These are phyloP conservation scores for Fusarium cicatricum DNA, from an alignment of 2,329 filamentous ascomycete genomes.

Conservation along the genomic window DNA sequence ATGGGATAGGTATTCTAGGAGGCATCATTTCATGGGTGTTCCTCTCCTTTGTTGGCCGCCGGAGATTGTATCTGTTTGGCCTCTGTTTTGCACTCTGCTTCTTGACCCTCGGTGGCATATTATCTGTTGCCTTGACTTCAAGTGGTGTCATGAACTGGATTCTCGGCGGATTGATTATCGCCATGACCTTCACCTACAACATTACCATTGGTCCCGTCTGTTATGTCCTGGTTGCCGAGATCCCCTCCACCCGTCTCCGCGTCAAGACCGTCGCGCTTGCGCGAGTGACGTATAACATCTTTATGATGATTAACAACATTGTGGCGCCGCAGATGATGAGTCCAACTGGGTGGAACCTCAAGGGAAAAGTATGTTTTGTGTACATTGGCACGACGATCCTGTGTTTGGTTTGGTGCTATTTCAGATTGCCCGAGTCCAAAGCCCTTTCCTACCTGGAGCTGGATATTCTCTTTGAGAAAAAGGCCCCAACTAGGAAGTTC, in stretches of 20 bases:
- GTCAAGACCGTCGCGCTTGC: conserved; percentile 52
- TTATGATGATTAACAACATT: conserved; percentile 40
- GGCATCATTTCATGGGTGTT: conserved; percentile 51
- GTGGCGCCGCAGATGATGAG: conserved; percentile 43
- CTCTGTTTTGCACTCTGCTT: conserved; percentile 43
- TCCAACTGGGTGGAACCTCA: conserved; percentile 39
- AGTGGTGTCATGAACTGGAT: conserved; percentile 44
- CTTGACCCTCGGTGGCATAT: conserved; percentile 51
- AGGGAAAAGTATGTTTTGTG: conserved; percentile 40
- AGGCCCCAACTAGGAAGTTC: conserved; percentile 45
- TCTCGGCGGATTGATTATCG: conserved; percentile 49
- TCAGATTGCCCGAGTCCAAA: conserved; percentile 42
- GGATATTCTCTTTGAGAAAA: conserved; percentile 42
- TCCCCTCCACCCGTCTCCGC: conserved; percentile 50
- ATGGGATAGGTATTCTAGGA: conserved; percentile 51
- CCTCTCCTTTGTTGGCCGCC: conserved; percentile 50
- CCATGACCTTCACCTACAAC: conserved; percentile 52
- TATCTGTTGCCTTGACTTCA: conserved; percentile 46
- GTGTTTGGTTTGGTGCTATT: conserved; percentile 40
- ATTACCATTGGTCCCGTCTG: conserved; percentile 34
- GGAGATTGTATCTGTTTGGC: conserved; percentile 51
- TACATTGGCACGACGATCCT: conserved; percentile 32
- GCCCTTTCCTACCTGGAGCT: conserved; percentile 40
- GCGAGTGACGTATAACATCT: conserved; percentile 40
- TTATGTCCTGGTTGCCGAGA: conserved; percentile 52